phyloP scores from a whole-genome alignment of 2,329 filamentous ascomycete species.

The Alternaria consortialis region DNA sequence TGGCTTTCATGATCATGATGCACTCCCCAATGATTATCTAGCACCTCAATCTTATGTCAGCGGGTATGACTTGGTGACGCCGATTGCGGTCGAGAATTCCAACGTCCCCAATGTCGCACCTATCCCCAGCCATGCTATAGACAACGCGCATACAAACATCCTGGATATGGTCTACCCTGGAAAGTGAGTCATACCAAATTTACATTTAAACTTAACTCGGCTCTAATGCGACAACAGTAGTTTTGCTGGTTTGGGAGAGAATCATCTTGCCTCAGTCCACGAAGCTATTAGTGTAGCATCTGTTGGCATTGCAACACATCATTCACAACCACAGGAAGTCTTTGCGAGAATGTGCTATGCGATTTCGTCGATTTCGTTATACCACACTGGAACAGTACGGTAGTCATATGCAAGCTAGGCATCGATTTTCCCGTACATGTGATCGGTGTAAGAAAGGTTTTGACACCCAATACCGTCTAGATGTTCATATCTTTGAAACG shows the following conservation, averaged over 20 bases:
- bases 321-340: not conserved
- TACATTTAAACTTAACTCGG: not conserved
- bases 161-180: no score
- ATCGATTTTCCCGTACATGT: not conserved
- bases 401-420: not conserved
- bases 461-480: rapidly evolving
- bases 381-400: rapidly evolving
- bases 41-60: not conserved
- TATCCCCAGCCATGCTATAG: no score
- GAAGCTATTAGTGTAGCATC: not conserved
- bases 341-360: not conserved
- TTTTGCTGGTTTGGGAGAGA: no score
- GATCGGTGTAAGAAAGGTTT: not conserved
- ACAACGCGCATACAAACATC: no score
- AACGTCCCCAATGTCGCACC: no score
- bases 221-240: not conserved
- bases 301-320: not conserved
- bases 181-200: no score
- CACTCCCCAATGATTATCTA: not conserved
- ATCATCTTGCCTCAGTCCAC: not conserved
- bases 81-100: no score
- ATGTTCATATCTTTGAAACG: rapidly evolving
- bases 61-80: not conserved
- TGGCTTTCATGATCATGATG: not conserved
- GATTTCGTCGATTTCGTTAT: not conserved